These are phyloP conservation scores for Antarctomyces pellizariae DNA, from an alignment of 495 filamentous ascomycete genomes.

Conservation along the genomic window DNA sequence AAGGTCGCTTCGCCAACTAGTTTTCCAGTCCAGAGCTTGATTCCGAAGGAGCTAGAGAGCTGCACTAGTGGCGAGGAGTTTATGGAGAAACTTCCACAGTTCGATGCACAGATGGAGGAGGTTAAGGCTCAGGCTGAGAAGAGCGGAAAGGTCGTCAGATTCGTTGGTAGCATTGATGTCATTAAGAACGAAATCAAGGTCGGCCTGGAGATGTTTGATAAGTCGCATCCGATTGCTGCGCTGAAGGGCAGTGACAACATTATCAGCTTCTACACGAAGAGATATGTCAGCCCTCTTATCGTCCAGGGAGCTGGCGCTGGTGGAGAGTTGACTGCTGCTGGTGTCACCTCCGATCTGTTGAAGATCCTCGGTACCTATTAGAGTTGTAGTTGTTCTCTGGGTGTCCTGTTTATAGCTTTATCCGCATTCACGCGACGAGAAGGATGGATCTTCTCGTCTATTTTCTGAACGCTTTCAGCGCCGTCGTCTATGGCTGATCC, in stretches of 20 bases:
- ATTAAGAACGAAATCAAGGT: slow-evolving; percentile 55
- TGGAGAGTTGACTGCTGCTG: slow-evolving; percentile 90
- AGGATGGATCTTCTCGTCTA: no score
- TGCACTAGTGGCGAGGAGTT: slow-evolving; percentile 57
- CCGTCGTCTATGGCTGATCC: no score
- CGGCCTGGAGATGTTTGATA: slow-evolving; percentile 68
- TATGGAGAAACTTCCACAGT: slow-evolving; percentile 46
- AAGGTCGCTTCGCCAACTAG: slow-evolving; percentile 50
- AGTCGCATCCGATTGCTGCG: slow-evolving; percentile 65
- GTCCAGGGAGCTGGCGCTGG: slow-evolving; percentile 90
- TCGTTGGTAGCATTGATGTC: slow-evolving; percentile 82
- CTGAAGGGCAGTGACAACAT: slow-evolving; percentile 96
- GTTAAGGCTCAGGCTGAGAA: slow-evolving; percentile 54
- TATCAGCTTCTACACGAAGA: slow-evolving; percentile 89
- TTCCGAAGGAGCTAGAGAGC: slow-evolving; percentile 62
- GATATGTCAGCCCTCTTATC: slow-evolving; percentile 72
- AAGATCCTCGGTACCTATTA: slow-evolving; percentile 69
- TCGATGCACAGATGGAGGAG: slow-evolving; percentile 65
- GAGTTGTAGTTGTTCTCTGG: no score
- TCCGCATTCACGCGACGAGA: no score
- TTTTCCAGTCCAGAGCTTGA: slow-evolving; percentile 81
- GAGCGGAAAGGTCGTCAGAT: slow-evolving; percentile 79
- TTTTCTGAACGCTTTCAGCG: no score
- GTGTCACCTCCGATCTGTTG: slow-evolving; percentile 69
- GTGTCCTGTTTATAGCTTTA: no score